phyloP scores from a whole-genome alignment of 352 stramenopile species.

The Pythium phragmitis region DNA sequence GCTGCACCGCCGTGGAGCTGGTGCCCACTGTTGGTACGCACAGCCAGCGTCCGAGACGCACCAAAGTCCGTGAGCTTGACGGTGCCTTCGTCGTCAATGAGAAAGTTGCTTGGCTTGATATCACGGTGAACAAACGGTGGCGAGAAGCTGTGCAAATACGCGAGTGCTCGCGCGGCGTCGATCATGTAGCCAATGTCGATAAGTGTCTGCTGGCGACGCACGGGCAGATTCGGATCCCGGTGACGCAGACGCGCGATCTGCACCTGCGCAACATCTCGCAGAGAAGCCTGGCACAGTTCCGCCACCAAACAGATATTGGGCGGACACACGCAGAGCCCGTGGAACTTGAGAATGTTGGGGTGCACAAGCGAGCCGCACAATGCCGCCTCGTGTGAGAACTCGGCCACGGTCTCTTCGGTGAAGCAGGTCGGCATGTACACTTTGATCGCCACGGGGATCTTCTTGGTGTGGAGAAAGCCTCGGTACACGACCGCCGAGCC shows the following conservation, averaged over 20 bases:
- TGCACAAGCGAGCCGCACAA: slow-evolving; percentile 41
- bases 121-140: slow-evolving; percentile 47
- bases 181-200: slow-evolving; percentile 41
- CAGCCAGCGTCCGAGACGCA: slow-evolving; percentile 31
- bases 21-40: background rate
- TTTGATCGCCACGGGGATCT: slow-evolving; percentile 46
- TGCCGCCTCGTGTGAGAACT: slow-evolving; percentile 46
- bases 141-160: slow-evolving; percentile 53
- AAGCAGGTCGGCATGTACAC: slow-evolving; percentile 48
- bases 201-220: slow-evolving; percentile 28
- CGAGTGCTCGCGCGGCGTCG: slow-evolving; percentile 39
- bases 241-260: slow-evolving; percentile 6
- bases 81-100: slow-evolving; percentile 33
- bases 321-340: slow-evolving; percentile 51
- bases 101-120: slow-evolving; percentile 64
- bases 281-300: slow-evolving; percentile 46
- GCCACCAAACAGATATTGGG: slow-evolving; percentile 50
- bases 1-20: background rate
- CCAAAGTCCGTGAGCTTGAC: slow-evolving; percentile 68
- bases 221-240: background rate
- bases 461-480: slow-evolving; percentile 34
- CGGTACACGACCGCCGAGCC: slow-evolving; percentile 38
- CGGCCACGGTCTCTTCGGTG: slow-evolving; percentile 36
- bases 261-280: slow-evolving; percentile 26
- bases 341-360: slow-evolving; percentile 47